Conservation (phyloP, 352 stramenopile genomes). For the Phytopythium boreale region DNA sequence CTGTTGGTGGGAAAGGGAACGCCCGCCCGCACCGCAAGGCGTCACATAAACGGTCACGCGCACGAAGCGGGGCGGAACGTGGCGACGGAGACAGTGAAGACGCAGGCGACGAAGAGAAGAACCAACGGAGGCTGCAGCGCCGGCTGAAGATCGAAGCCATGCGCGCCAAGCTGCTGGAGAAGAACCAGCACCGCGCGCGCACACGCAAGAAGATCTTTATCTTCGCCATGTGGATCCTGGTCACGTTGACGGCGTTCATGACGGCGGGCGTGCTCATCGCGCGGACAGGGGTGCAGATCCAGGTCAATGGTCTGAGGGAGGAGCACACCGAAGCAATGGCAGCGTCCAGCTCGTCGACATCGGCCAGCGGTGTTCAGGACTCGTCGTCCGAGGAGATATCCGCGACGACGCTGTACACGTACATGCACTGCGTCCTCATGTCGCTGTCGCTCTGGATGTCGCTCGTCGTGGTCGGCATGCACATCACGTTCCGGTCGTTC, state of each 20-base stretch:
- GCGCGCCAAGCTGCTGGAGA: slow-evolving; percentile 49
- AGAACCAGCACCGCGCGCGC: slow-evolving; percentile 46
- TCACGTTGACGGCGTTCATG: slow-evolving; percentile 62
- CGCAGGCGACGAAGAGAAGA: slow-evolving; percentile 42
- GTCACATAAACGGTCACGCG: slow-evolving; percentile 3
- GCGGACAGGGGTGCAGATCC: slow-evolving; percentile 39
- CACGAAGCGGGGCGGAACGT: slow-evolving; percentile 6
- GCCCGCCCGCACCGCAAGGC: neutral
- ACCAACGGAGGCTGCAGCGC: slow-evolving; percentile 41
- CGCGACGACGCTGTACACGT: slow-evolving; percentile 37
- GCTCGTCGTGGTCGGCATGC: slow-evolving; percentile 71
- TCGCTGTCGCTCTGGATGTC: slow-evolving; percentile 74
- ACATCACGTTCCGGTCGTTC: slow-evolving; percentile 70
- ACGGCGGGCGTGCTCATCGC: slow-evolving; percentile 58
- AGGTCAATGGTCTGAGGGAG: slow-evolving; percentile 8
- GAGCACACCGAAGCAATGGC: slow-evolving; percentile 10
- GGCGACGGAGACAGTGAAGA: slow-evolving; percentile 8
- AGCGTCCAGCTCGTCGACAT: neutral
- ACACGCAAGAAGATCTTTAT: slow-evolving; percentile 58
- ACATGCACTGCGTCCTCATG: slow-evolving; percentile 73
- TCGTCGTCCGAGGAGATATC: slow-evolving; percentile 6
- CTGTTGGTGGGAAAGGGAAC: slow-evolving; percentile 1
- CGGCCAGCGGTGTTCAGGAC: neutral
- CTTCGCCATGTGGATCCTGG: slow-evolving; percentile 51
- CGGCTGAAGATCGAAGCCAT: slow-evolving; percentile 57